Evolutionary conservation across 495 filamentous ascomycete species (phyloP).

Genomic region (Articulospora tetracladia): DNA sequence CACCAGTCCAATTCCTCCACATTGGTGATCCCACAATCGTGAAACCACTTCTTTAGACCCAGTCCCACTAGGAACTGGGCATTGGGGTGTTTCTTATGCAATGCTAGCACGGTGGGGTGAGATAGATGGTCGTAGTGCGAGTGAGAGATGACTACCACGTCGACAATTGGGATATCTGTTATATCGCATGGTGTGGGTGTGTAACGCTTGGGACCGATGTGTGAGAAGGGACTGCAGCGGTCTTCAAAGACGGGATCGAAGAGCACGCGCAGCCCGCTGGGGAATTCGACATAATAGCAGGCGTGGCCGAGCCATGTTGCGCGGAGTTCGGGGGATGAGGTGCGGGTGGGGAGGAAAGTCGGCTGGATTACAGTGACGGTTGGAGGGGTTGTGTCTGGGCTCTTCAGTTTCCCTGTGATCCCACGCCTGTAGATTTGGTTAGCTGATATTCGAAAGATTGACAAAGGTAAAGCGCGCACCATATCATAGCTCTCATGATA

Average conservation of each 20-base stretch:
- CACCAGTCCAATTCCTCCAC: conserved; percentile 97
- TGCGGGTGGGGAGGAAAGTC: conserved; percentile 58
- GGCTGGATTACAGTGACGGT: conserved; percentile 68
- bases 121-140: conserved; percentile 95
- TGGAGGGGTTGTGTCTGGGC: conserved; percentile 59
- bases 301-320: conserved; percentile 98
- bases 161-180: conserved; percentile 76
- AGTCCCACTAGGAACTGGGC: conserved; percentile 87
- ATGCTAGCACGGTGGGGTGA: conserved; percentile 64
- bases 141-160: conserved; percentile 88
- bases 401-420: conserved; percentile 53
- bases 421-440: conserved; percentile 42
- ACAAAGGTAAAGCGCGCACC: neutral
- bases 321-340: conserved; percentile 56
- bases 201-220: conserved; percentile 74
- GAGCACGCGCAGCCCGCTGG: conserved; percentile 78
- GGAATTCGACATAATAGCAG: conserved; percentile 92
- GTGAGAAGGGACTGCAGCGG: conserved; percentile 74
- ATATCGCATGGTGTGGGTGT: conserved; percentile 76
- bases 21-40: conserved; percentile 55
- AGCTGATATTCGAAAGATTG: neutral
- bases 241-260: conserved; percentile 96
- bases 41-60: conserved; percentile 88
- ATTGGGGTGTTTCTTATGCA: conserved; percentile 68
- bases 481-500: conserved; percentile 10